A percentile compares a stretch with the other conserved stretches of the same genome.
These are phyloP conservation scores for Myochromella boudieri DNA, from an alignment of 768 basidiomycete species.

Conservation along the genomic window DNA sequence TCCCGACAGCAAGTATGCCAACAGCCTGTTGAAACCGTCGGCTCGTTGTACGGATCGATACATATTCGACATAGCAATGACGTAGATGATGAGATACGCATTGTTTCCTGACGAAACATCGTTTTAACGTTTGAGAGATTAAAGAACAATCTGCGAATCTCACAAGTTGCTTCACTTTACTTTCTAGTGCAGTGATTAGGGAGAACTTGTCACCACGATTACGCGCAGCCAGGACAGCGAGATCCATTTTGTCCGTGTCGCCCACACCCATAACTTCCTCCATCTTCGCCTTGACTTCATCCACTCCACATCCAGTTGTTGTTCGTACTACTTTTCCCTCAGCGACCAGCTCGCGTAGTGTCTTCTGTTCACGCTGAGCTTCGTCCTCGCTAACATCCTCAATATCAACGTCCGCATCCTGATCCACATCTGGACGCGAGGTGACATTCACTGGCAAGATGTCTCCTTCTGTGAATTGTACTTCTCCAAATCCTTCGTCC, in stretches of 20 bases:
- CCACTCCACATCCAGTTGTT: slow-evolving; percentile 17
- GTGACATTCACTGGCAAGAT: slow-evolving; percentile 41
- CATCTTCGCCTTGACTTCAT: slow-evolving; percentile 30
- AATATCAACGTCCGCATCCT: slow-evolving; percentile 42
- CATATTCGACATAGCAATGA: slow-evolving; percentile 72
- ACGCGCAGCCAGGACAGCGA: slow-evolving; percentile 49
- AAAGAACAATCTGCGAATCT: slow-evolving; percentile 16
- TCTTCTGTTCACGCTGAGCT: slow-evolving; percentile 31
- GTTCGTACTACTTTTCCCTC: slow-evolving; percentile 41
- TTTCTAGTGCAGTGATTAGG: slow-evolving; percentile 56
- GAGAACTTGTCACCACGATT: slow-evolving; percentile 46
- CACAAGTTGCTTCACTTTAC: slow-evolving; percentile 59
- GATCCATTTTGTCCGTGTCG: slow-evolving; percentile 46
- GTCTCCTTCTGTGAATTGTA: slow-evolving; percentile 78
- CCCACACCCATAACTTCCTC: slow-evolving; percentile 40
- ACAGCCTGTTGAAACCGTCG: slow-evolving; percentile 80
- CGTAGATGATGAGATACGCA: slow-evolving; percentile 38
- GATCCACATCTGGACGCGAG: slow-evolving; percentile 27
- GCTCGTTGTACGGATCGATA: slow-evolving; percentile 73
- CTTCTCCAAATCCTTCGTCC: slow-evolving; percentile 67
- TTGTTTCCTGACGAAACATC: slow-evolving; percentile 38
- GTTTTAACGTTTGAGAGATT: neutral
- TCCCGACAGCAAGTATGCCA: slow-evolving; percentile 86
- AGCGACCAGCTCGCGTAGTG: slow-evolving; percentile 53
- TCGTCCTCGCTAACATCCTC: slow-evolving; percentile 38